Evolutionary conservation across 2,329 filamentous ascomycete genomes (phyloP), one percentile per base, ranked within the genome.

Genomic region (Pestalotiopsis sp.): DNA sequence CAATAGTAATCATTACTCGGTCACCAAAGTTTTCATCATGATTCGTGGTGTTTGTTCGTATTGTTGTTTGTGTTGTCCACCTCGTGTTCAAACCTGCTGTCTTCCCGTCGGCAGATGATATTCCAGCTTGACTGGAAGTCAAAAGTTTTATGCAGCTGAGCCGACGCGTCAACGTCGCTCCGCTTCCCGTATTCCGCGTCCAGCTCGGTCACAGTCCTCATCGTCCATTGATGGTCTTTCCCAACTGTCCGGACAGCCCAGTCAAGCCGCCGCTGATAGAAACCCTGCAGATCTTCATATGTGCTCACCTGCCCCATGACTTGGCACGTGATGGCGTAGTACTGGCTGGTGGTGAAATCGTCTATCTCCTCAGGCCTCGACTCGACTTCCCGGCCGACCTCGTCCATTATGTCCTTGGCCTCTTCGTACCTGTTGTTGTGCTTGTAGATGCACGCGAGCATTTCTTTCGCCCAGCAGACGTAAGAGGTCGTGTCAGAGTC

Each of bases 391-490:
- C 14, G 41, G 20, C 45, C 49, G 17, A 65, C 49, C 31, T 65
- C 63, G 13, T 57, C 45, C 31, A 65, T 13, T 9, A 65, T 65
- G 11, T 12, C n/a, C 14, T n/a, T 14, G 12, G 63, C 63, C 31
- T 65, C 63, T 57, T 17, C 41, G 13, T n/a, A 65, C 38, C 27
- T 56, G 12, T 57, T 39, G 25, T 65, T 65, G 7, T 56, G n/a
- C 27, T 57, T 56, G 63, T 58, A 65, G 14, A 65, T 57, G 45
- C 5, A 65, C 14, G 63, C 41, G 4, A 65, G 63, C 63, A 65
- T 65, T n/a, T 57, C 63, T 23, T 65, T 65, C 13, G 63, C 63
- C 63, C 63, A 65, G 39, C 63, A 65, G 7, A 57, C 45, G 25
- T 61, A 65, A 31, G 25, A 56, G 20, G 20, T 36, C 4, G 25